Conservation (phyloP, 345 rosid genomes). For the Cardiospermum halicacabum region DNA sequence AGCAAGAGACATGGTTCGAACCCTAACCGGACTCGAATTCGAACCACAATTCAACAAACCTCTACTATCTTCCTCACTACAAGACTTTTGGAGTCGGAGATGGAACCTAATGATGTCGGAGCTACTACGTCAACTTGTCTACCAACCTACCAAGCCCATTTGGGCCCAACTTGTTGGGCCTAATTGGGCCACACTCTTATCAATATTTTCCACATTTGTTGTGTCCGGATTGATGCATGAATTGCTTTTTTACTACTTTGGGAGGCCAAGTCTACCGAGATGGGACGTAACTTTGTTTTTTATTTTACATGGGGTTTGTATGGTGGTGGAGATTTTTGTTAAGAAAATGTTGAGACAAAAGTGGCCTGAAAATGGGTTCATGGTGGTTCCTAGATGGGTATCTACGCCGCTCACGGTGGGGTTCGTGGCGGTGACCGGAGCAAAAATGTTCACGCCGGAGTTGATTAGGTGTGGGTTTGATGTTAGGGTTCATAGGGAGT, state of each 20-base stretch:
- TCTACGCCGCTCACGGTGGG: conserved; percentile 16
- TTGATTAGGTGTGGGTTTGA: conserved; percentile 6
- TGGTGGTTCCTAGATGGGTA: conserved; percentile 16
- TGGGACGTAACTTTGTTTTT: conserved; percentile 30
- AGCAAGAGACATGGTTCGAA: not conserved
- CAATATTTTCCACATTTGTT: conserved; percentile 2
- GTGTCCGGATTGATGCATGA: conserved; percentile 31
- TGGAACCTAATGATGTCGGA: conserved; percentile 25
- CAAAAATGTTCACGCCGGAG: conserved; percentile 26
- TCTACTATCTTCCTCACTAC: conserved; percentile 21
- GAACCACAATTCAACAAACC: conserved; percentile 28
- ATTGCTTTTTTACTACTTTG: conserved; percentile 18
- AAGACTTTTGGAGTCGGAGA: conserved; percentile 26
- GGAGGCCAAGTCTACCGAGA: conserved; percentile 14
- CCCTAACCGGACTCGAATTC: conserved; percentile 6
- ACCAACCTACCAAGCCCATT: not conserved
- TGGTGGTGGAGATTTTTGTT: conserved; percentile 5
- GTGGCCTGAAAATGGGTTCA: conserved; percentile 2
- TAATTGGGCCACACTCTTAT: conserved; percentile 8
- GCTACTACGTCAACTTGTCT: conserved; percentile 19
- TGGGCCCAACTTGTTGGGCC: not conserved
- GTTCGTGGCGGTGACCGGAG: conserved; percentile 5
- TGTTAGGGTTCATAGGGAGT: conserved; percentile 18
- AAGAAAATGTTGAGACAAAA: conserved; percentile 6
- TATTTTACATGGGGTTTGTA: conserved; percentile 21